Percentiles rank a stretch among this genome's conserved stretches.
phyloP scores from a whole-genome alignment of 2,329 filamentous ascomycete genomes.

The Mycosphaerelloides madeirae region DNA sequence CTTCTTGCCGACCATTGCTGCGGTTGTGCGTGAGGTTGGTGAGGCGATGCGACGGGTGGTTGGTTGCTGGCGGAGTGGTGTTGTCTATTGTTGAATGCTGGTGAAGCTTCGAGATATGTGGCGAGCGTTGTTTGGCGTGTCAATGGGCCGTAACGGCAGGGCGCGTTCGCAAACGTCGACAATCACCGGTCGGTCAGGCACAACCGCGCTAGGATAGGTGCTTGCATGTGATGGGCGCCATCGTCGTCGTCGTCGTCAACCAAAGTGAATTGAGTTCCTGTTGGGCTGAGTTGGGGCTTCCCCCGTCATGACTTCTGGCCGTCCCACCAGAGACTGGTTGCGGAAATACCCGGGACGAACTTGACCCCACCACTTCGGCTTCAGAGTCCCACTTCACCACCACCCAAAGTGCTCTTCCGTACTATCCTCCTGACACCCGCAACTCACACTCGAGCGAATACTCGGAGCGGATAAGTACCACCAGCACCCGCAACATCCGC shows the following conservation, averaged over 20 bases:
- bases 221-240: neutral
- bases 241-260: neutral
- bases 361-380: no score
- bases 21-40: neutral
- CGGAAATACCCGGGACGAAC: no score
- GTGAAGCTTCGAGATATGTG: neutral
- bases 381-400: no score
- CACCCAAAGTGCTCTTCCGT: no score
- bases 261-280: no score
- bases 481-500: neutral
- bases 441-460: neutral
- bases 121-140: neutral
- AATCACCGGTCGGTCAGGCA: no score
- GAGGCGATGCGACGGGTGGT: neutral
- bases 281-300: no score
- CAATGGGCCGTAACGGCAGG: no score
- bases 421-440: no score
- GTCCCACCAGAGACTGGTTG: no score
- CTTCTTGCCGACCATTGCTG: slow-evolving; percentile 61
- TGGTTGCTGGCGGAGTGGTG: neutral
- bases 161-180: no score
- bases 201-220: neutral
- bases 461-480: neutral
- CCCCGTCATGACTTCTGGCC: no score
- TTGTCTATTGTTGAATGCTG: neutral